Evolutionary conservation across 202 grass and related monocot species (phyloP).

Genomic region (Tripidium arundinaceum): DNA sequence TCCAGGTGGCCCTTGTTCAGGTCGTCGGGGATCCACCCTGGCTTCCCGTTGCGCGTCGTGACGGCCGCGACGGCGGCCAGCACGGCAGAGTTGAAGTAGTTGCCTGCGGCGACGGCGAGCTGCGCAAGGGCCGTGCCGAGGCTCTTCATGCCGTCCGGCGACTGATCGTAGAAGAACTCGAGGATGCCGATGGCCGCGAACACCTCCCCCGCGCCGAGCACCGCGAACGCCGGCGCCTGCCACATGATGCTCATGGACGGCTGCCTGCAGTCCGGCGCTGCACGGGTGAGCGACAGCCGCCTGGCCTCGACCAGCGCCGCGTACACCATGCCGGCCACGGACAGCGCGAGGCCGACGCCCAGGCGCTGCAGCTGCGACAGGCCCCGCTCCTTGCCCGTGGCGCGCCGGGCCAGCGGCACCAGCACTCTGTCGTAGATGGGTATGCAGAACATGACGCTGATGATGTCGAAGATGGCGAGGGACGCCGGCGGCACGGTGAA

Average conservation of each 20-base stretch:
- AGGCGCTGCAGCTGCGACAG: conserved; percentile 55
- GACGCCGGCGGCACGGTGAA: conserved; percentile 40
- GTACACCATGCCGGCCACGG: conserved; percentile 23
- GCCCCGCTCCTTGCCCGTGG: conserved; percentile 48
- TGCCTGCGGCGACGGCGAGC: neutral
- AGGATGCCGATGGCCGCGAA: conserved; percentile 31
- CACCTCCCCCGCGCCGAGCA: conserved; percentile 34
- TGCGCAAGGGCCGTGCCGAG: conserved; percentile 23
- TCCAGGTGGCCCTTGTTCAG: conserved; percentile 58
- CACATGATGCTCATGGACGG: conserved; percentile 35
- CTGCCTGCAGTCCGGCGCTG: neutral
- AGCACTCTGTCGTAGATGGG: conserved; percentile 53
- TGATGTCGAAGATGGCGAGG: conserved; percentile 19
- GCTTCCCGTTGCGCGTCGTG: conserved; percentile 19
- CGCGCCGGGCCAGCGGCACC: conserved; percentile 40
- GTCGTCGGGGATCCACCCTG: conserved; percentile 58
- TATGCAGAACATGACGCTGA: conserved; percentile 42
- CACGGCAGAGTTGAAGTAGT: conserved; percentile 38
- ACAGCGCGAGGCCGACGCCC: conserved; percentile 41
- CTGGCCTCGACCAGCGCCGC: conserved; percentile 34
- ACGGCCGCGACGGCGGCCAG: neutral
- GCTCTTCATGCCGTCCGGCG: conserved; percentile 45
- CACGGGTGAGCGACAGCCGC: neutral
- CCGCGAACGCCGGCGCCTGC: conserved; percentile 38
- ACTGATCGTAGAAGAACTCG: conserved; percentile 53